phyloP scores from a whole-genome alignment of 768 basidiomycete genomes.

The Rhodotorula babjevae region DNA sequence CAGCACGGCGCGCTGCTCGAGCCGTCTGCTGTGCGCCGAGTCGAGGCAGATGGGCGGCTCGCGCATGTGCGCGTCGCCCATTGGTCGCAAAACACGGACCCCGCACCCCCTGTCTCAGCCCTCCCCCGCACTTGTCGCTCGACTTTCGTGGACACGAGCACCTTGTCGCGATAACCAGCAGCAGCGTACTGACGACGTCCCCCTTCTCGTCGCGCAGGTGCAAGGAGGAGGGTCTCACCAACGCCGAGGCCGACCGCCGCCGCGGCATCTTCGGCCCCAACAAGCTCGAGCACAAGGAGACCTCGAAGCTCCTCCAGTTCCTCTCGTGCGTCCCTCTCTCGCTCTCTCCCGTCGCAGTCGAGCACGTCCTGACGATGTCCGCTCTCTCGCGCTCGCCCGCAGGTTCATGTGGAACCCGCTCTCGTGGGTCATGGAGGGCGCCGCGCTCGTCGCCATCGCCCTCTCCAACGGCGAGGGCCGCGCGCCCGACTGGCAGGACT shows the following conservation, averaged over 20 bases:
- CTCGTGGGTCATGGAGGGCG: conserved; percentile 98
- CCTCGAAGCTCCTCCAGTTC: conserved; percentile 73
- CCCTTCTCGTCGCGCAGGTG: conserved; percentile 51
- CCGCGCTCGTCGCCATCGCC: conserved; percentile 82
- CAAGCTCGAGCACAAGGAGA: conserved; percentile 84
- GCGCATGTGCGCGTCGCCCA: too few species aligned
- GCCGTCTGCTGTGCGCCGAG: too few species aligned
- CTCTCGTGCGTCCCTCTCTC: conserved; percentile 39
- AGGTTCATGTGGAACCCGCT: conserved; percentile 99
- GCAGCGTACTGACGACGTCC: neutral
- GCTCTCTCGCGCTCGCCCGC: neutral
- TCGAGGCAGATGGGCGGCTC: too few species aligned
- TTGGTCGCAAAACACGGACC: neutral
- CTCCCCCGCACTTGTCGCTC: neutral
- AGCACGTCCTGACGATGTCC: neutral
- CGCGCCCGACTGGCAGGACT: conserved; percentile 95
- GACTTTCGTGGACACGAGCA: too few species aligned
- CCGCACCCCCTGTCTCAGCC: neutral
- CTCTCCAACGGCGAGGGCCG: conserved; percentile 83
- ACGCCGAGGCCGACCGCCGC: conserved; percentile 73
- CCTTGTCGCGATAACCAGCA: too few species aligned
- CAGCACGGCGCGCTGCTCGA: too few species aligned
- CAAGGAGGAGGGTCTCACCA: conserved; percentile 68
- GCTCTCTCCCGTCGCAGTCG: conserved; percentile 58
- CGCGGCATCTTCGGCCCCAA: conserved; percentile 92